Evolutionary conservation across 2,329 filamentous ascomycete species (phyloP), one percentile per base, ranked within the genome.

Genomic region (Cladosporium sp.): DNA sequence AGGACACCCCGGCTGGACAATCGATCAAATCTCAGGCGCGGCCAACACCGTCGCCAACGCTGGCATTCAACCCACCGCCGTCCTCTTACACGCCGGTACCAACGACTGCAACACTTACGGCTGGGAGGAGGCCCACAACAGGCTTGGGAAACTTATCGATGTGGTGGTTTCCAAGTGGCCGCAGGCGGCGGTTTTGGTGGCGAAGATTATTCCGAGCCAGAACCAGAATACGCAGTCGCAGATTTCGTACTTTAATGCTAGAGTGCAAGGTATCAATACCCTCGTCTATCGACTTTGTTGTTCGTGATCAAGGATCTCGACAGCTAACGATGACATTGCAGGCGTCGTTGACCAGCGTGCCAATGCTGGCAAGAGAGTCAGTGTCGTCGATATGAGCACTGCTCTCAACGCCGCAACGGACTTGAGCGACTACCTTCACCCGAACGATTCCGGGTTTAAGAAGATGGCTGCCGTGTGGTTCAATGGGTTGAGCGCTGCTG

Each of bases 401-500:
- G 38, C 38, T 12, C 32, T 43, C 2, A 38, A 20, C 16, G n/a
- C 22, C 11, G 25, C 29, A 11, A 25, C 41, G 5, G 49, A 51
- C 20, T 35, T 51, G 8, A 27, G n/a, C 12, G 49, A 54, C 32
- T 32, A 20, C 4, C 45, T 52, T 32, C 53, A 54, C 29, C 53
- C 53, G 8, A 53, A 46, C 20, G 43, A 53, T 15, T 13, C 19
- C 12, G 53, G 53, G 3, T 54, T 45, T 29, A 16, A 38, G 19
- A 54, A 54, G 38, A 54, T 52, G 53, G 53, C 53, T 35, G 35
- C 18, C 16, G 18, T 53, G 4, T 51, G 42, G 49, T 38, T 46
- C 27, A 20, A 53, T n/a, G 53, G 51, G 2, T 25, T 55, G 36
- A 38, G 36, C 12, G 35, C 36, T 32, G 53, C 32, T 7, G 38